A percentile compares a stretch with the other conserved stretches of the same genome.
Evolutionary conservation across 202 grass and related monocot genomes (phyloP).

Genomic region (Dendrocalamus latiflorus): DNA sequence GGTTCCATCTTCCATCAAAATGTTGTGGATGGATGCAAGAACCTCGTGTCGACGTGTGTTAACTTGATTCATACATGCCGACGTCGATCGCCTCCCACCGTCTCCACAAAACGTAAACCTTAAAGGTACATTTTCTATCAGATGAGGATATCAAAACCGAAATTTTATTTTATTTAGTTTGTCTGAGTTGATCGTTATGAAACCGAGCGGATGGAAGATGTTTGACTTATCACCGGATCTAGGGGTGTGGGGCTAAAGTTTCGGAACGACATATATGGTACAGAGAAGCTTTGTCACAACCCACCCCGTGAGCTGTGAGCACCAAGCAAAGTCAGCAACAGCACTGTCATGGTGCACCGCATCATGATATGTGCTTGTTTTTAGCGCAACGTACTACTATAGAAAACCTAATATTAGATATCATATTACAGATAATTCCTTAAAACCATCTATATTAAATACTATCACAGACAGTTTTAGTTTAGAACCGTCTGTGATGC

Average conservation of each 20-base stretch:
- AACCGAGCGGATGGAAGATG: neutral
- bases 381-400: neutral
- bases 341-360: neutral
- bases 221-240: neutral
- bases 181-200: neutral
- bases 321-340: neutral
- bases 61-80: no score
- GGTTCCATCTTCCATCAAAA: no score
- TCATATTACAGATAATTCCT: no score
- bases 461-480: no score
- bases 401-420: no score
- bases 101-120: no score
- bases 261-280: neutral
- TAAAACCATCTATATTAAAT: no score
- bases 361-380: neutral
- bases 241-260: neutral
- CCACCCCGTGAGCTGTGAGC: neutral
- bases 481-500: no score
- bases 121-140: neutral
- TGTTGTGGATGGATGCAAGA: no score
- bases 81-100: no score
- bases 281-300: neutral
- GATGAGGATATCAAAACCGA: neutral
- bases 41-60: no score
- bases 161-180: neutral